phyloP scores from a whole-genome alignment of 108 stramenopile genomes.

The Fragilariopsis cylindrus region DNA sequence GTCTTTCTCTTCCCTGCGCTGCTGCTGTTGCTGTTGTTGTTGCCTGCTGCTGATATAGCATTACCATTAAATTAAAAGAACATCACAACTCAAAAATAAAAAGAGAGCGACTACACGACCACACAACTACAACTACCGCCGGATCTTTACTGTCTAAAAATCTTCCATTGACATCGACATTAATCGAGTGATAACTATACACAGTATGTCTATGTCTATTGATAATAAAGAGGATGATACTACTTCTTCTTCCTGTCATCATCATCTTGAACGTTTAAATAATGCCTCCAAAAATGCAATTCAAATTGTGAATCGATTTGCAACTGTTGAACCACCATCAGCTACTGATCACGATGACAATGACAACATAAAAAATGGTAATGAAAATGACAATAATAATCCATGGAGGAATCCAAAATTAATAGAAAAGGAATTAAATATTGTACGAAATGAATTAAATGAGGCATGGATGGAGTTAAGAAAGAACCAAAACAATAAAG shows the following conservation, averaged over 20 bases:
- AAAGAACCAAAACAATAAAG: background rate
- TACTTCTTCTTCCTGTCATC: background rate
- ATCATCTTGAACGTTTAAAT: background rate
- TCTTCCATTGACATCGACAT: too few species aligned
- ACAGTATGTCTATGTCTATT: background rate
- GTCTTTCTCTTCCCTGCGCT: too few species aligned
- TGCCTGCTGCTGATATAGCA: too few species aligned
- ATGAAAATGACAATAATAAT: background rate
- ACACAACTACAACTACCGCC: too few species aligned
- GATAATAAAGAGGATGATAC: background rate
- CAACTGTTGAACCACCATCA: background rate
- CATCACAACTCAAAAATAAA: too few species aligned
- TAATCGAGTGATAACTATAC: too few species aligned
- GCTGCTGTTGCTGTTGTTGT: too few species aligned
- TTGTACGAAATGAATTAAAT: conserved; percentile 23
- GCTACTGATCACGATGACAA: too few species aligned
- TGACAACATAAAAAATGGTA: background rate
- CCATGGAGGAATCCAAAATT: conserved; percentile 42
- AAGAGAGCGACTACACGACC: too few species aligned
- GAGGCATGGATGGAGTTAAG: conserved; percentile 23
- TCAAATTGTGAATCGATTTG: conserved; percentile 1
- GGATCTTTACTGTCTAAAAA: too few species aligned
- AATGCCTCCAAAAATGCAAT: background rate
- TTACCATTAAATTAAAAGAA: too few species aligned
- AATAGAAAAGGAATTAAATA: conserved; percentile 23